These are phyloP conservation scores for Mycena leptocephala DNA, from an alignment of 768 basidiomycete species.

Conservation along the genomic window DNA sequence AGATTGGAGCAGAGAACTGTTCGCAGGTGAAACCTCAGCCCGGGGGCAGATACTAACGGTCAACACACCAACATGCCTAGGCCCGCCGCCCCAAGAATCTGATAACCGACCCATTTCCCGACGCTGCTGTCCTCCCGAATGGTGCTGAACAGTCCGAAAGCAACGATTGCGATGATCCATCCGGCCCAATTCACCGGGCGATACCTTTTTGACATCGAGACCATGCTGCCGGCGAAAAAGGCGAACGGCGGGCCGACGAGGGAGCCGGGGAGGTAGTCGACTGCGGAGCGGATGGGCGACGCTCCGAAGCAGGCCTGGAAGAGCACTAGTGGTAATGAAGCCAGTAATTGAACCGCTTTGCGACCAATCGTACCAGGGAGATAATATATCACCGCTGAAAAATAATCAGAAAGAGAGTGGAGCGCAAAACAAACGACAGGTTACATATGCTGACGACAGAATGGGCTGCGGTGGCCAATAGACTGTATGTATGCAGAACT, in stretches of 20 bases:
- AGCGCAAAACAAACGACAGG: too few relatives aligned
- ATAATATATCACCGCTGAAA: slow-evolving; percentile 46
- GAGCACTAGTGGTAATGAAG: slow-evolving; percentile 43
- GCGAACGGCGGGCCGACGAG: slow-evolving; percentile 56
- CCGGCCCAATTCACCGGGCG: slow-evolving; percentile 49
- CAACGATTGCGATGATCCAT: slow-evolving; percentile 57
- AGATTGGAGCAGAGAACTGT: slow-evolving; percentile 44
- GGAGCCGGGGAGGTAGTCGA: slow-evolving; percentile 51
- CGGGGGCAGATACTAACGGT: too few relatives aligned
- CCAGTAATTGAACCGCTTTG: not conserved
- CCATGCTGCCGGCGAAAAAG: slow-evolving; percentile 51
- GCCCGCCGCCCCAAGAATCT: slow-evolving; percentile 35
- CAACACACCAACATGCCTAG: not conserved
- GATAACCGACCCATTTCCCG: slow-evolving; percentile 44
- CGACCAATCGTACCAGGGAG: slow-evolving; percentile 44
- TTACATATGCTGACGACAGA: too few relatives aligned
- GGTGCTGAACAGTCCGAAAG: slow-evolving; percentile 51
- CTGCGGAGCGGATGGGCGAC: slow-evolving; percentile 53
- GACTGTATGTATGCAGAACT: too few relatives aligned
- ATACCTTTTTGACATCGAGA: slow-evolving; percentile 51
- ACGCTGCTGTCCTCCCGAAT: slow-evolving; percentile 36
- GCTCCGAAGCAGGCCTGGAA: slow-evolving; percentile 61
- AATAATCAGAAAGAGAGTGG: not conserved
- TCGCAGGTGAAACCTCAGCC: too few relatives aligned
- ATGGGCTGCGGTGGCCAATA: slow-evolving; percentile 47